Evolutionary conservation across 768 basidiomycete species (phyloP).

Genomic region (Polyporus arcularius): DNA sequence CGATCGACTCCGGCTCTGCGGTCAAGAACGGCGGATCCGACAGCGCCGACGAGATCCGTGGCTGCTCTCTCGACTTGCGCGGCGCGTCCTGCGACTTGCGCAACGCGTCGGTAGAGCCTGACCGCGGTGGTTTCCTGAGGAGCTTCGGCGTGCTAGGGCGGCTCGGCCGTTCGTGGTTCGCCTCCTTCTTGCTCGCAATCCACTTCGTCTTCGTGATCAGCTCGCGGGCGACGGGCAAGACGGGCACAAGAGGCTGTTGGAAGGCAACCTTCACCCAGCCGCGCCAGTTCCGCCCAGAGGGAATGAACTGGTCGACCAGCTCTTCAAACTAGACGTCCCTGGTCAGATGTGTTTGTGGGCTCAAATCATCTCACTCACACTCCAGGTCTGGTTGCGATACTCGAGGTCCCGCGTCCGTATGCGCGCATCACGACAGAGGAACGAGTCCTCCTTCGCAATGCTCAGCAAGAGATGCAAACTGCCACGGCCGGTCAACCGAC

Average conservation of each 20-base stretch:
- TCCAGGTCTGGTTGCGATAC: conserved; percentile 82
- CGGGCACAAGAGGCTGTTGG: conserved; percentile 76
- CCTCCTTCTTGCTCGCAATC: conserved; percentile 44
- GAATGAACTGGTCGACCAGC: conserved; percentile 76
- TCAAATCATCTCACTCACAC: conserved; percentile 48
- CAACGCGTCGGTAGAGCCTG: background rate
- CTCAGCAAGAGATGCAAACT: conserved; percentile 76
- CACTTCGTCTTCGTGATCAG: conserved; percentile 77
- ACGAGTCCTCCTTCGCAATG: conserved; percentile 81
- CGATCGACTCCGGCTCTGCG: conserved; percentile 19
- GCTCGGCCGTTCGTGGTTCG: conserved; percentile 13
- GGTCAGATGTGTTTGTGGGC: conserved; percentile 4
- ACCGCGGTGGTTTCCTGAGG: conserved; percentile 2
- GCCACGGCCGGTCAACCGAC: conserved; percentile 14
- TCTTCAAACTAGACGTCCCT: conserved; percentile 64
- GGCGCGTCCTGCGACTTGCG: background rate
- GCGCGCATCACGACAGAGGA: conserved; percentile 77
- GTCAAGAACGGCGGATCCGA: conserved; percentile 18
- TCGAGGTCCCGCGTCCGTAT: conserved; percentile 81
- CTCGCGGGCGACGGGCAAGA: conserved; percentile 77
- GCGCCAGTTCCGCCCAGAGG: conserved; percentile 75
- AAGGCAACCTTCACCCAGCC: conserved; percentile 86
- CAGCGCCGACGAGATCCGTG: conserved; percentile 1
- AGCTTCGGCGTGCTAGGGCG: conserved; percentile 19
- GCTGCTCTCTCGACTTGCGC: conserved; percentile 12